phyloP scores from a whole-genome alignment of 2,329 filamentous ascomycete species.

The Cephalotrichum gorgonifer region DNA sequence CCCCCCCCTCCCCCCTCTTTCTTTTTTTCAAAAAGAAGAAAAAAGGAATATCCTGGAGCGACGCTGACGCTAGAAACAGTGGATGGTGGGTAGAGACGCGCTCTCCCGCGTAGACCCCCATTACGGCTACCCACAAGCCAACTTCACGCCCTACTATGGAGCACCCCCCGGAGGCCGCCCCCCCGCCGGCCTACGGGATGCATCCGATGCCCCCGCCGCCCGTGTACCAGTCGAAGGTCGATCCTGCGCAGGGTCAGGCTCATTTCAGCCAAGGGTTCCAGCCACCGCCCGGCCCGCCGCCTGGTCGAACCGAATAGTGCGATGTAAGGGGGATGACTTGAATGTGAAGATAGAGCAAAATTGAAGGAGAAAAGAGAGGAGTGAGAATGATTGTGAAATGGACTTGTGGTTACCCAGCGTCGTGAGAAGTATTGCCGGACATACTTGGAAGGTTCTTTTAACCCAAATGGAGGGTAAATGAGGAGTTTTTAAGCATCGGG shows the following conservation, averaged over 20 bases:
- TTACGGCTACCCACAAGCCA: constrained; percentile 33
- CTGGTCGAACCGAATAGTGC: neutral
- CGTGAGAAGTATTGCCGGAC: too few species aligned
- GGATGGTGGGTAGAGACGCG: constrained; percentile 37
- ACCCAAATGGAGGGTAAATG: too few species aligned
- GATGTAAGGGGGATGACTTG: neutral
- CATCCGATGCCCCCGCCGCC: constrained; percentile 42
- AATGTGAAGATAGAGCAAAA: neutral
- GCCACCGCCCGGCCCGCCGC: neutral
- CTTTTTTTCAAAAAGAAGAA: neutral
- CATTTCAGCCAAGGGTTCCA: constrained; percentile 16
- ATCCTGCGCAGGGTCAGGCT: constrained; percentile 32
- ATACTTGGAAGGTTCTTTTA: too few species aligned
- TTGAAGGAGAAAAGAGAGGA: too few species aligned
- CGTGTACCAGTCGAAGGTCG: constrained; percentile 50
- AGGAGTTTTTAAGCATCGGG: too few species aligned
- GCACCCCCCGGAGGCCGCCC: constrained; percentile 17
- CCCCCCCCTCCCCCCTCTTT: neutral
- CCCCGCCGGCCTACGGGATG: constrained; percentile 29
- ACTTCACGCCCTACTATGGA: constrained; percentile 25
- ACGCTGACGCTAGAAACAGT: constrained; percentile 23
- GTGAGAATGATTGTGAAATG: too few species aligned
- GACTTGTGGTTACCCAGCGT: too few species aligned
- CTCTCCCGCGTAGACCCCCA: constrained; percentile 36
- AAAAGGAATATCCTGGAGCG: neutral